These are phyloP conservation scores for Cardamine chenopodiifolia DNA, from an alignment of 345 rosid species.

Conservation along the genomic window DNA sequence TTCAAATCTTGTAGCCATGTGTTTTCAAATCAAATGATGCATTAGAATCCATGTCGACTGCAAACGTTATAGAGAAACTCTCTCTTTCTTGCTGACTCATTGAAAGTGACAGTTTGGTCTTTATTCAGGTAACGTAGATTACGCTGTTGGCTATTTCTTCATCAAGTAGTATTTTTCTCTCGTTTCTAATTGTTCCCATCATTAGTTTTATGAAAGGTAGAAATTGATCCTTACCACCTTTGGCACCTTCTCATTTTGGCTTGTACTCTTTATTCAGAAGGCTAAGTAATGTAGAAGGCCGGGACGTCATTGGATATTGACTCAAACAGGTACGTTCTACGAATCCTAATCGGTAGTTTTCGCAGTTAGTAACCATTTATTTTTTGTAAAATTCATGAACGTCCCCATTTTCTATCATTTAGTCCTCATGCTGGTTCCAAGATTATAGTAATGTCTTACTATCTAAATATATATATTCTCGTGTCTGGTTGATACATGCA, in stretches of 20 bases:
- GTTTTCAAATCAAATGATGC: not conserved
- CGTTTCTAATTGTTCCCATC: conserved; percentile 33
- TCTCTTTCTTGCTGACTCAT: conserved; percentile 34
- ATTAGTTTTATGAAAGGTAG: conserved; percentile 51
- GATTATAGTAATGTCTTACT: not conserved
- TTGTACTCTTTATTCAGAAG: conserved; percentile 30
- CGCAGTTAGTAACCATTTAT: not conserved
- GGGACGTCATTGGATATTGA: conserved; percentile 30
- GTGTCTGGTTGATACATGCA: conserved; percentile 1
- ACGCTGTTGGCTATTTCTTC: conserved; percentile 39
- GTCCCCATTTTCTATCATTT: not conserved
- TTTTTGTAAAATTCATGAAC: not conserved
- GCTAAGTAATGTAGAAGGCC: conserved; percentile 26
- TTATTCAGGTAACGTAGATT: conserved; percentile 37
- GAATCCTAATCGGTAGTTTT: conserved; percentile 5
- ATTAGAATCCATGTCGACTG: conserved; percentile 31
- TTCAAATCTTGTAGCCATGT: not conserved
- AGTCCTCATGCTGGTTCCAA: not conserved
- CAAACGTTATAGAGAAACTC: conserved; percentile 30
- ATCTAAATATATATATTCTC: not conserved
- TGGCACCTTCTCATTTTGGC: conserved; percentile 27
- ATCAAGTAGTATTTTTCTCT: conserved; percentile 28
- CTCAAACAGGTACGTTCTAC: conserved; percentile 27
- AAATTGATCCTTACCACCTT: conserved; percentile 52
- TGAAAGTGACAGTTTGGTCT: conserved; percentile 44